Evolutionary conservation across 2,329 filamentous ascomycete genomes (phyloP).

Genomic region (Fusarium metavorans): DNA sequence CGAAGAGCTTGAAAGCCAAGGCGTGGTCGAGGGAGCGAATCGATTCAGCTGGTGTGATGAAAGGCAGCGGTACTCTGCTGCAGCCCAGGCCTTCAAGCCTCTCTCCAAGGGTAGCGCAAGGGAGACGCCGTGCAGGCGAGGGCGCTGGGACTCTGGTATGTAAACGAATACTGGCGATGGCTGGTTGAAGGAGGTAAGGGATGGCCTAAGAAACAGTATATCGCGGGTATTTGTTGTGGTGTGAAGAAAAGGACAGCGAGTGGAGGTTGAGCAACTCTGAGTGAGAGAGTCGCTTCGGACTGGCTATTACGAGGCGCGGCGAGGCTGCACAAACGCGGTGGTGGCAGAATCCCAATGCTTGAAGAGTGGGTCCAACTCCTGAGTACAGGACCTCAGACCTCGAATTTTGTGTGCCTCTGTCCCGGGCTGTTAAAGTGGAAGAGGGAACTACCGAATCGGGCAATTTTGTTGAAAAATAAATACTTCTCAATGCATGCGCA

Average conservation of each 20-base stretch:
- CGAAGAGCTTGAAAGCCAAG: conserved; percentile 3
- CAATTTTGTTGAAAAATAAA: not conserved
- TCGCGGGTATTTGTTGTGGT: conserved; percentile 19
- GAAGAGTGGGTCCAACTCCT: conserved; percentile 10
- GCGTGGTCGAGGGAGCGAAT: conserved; percentile 1
- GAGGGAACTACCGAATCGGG: not conserved
- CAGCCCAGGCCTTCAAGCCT: conserved; percentile 30
- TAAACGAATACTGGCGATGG: conserved; percentile 23
- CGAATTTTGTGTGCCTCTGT: not conserved
- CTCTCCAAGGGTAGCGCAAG: conserved; percentile 39
- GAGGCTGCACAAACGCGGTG: conserved; percentile 40
- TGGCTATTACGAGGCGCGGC: conserved; percentile 30
- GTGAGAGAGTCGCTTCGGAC: conserved; percentile 19
- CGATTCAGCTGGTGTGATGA: not conserved
- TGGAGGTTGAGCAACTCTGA: conserved; percentile 6
- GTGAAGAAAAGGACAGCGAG: conserved; percentile 18
- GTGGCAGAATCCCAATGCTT: conserved; percentile 24
- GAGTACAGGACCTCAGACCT: not conserved
- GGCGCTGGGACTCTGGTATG: conserved; percentile 31
- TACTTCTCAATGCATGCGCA: not conserved
- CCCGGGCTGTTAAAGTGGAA: not conserved
- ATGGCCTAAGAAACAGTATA: conserved; percentile 22
- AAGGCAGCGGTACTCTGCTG: not conserved
- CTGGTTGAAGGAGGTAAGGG: conserved; percentile 18
- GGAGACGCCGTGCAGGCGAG: conserved; percentile 29